Base-by-base conservation (phyloP, 2,329 filamentous ascomycete genomes). In the Claviceps spartinae region DNA sequence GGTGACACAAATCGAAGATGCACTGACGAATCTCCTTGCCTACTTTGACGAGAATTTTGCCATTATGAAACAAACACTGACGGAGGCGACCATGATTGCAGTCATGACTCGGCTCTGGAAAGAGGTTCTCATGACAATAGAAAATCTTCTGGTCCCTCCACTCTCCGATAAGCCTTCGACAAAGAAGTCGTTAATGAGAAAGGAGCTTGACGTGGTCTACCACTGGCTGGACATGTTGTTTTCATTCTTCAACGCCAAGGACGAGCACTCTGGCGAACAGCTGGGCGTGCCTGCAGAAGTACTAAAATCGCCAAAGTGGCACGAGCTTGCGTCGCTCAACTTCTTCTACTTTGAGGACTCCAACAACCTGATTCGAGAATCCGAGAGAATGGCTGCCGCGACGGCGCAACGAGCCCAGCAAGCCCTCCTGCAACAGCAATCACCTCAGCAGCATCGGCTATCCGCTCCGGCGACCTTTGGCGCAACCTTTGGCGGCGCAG, bases 31-130 rank as follows among this genome's bases (percentile, higher is more conserved):
- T 4, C 76, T 98, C 1, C 93, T 96, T 64, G 79, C 82, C 51
- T 98, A 98, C 67, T 98, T 98, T 64, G 88, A 98, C 65, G 91
- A 96, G 65, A 98, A 98, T 63, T 98, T 98, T 68, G 88, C 89
- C 54, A 95, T 97, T 60, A 95, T 98, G 90, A 96, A 97, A 70
- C 83, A 93, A 67, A 96, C 91, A 0, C 74, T 98, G 52, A 97
- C 93, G 1, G 85, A 89, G 53, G 84, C 88, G 53, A 94, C 93
- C n/a, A 96, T 98, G 91, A 82, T 90, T 60, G 90, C 93, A 65
- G 93, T 98, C 60, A 98, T 98, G 93, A 94, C 89, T 22, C 82
- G 93, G 45, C 72, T 98, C 5, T 98, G 93, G 93, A 98, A 98
- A 69, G 93, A 98, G 67, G 90, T 95, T 0, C 76, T 98, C 16